phyloP scores from a whole-genome alignment of 495 filamentous ascomycete genomes.

The Penicillium maclennaniae region DNA sequence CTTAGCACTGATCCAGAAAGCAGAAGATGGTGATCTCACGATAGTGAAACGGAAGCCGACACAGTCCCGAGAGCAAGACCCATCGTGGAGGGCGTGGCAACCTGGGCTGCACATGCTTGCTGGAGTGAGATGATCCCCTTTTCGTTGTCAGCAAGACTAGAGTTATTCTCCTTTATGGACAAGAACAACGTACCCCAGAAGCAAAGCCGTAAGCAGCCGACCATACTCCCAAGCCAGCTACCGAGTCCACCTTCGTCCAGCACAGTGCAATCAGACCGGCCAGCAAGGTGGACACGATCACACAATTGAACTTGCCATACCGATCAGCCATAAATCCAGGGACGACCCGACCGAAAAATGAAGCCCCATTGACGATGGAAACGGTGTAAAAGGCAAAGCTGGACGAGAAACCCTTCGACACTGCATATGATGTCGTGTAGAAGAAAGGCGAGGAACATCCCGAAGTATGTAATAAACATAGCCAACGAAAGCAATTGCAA shows the following conservation, averaged over 20 bases:
- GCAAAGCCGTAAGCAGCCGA: constrained; percentile 37
- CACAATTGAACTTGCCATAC: constrained; percentile 66
- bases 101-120: constrained; percentile 38
- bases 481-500: constrained; percentile 47
- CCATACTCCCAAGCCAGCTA: constrained; percentile 34
- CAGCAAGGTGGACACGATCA: constrained; percentile 53
- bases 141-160: no score
- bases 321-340: constrained; percentile 62
- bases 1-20: not conserved
- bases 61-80: constrained; percentile 34
- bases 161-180: no score
- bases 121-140: constrained; percentile 43
- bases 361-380: constrained; percentile 46
- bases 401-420: constrained; percentile 30
- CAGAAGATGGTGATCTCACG: constrained; percentile 19
- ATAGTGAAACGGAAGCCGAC: constrained; percentile 31
- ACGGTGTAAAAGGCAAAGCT: constrained; percentile 41
- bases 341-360: constrained; percentile 38
- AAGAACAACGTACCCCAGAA: constrained; percentile 30
- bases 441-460: constrained; percentile 48
- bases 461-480: constrained; percentile 42
- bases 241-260: constrained; percentile 35
- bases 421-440: constrained; percentile 37
- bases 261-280: constrained; percentile 49
- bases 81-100: constrained; percentile 27